Percentiles rank a stretch among this genome's conserved stretches.
These are phyloP conservation scores for Aspergillus costaricaensis DNA, from an alignment of 2,329 filamentous ascomycete genomes.

Conservation along the genomic window DNA sequence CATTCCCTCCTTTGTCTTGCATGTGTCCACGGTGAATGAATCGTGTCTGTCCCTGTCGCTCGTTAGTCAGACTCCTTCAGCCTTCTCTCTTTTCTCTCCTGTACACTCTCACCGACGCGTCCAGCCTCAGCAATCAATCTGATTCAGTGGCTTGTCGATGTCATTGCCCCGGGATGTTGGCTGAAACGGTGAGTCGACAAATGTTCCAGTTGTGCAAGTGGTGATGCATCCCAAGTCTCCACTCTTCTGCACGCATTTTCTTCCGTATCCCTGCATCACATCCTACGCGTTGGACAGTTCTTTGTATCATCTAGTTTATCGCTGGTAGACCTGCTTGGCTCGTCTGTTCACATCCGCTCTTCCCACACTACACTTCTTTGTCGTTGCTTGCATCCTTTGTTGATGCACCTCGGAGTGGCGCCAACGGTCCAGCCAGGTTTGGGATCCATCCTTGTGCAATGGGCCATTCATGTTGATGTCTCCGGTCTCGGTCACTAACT, in stretches of 20 bases:
- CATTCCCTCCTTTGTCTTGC: constrained; percentile 15
- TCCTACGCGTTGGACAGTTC: not conserved
- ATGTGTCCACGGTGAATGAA: not conserved
- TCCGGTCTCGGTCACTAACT: not conserved
- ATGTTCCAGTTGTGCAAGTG: not conserved
- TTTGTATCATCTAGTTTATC: not conserved
- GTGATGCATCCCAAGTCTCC: not conserved
- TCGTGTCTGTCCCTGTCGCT: not conserved
- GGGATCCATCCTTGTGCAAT: not conserved
- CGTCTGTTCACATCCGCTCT: not conserved
- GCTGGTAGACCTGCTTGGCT: not conserved
- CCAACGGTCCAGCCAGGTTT: not conserved
- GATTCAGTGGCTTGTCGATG: not conserved
- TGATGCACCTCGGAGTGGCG: not conserved
- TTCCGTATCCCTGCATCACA: not conserved
- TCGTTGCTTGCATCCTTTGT: not conserved
- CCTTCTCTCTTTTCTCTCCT: not conserved
- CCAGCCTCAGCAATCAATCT: not conserved
- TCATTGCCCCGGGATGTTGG: not conserved
- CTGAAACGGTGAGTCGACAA: not conserved
- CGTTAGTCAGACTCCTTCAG: not conserved
- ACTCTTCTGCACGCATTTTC: too few relatives aligned
- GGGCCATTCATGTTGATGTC: not conserved
- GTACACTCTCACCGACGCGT: not conserved
- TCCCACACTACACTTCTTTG: not conserved